Evolutionary conservation across 2,329 filamentous ascomycete species (phyloP).

Genomic region (Leptographium galeiforme): DNA sequence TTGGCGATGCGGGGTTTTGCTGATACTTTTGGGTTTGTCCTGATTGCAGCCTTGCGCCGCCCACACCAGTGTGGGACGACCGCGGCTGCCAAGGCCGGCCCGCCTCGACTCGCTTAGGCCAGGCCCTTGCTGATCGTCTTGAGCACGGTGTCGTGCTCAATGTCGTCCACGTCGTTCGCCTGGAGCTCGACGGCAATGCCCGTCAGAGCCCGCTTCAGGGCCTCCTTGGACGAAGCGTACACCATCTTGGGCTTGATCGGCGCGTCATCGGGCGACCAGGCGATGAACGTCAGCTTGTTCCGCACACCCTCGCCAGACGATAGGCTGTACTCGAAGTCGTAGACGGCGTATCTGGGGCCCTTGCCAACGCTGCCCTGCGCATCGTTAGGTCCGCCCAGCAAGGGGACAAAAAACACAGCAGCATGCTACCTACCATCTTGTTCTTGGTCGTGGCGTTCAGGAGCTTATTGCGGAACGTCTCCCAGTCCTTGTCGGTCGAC

Average conservation of each 20-base stretch:
- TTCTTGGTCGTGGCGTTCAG: constrained; percentile 59
- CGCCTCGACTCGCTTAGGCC: constrained; percentile 21
- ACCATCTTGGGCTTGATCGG: constrained; percentile 77
- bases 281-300: constrained; percentile 69
- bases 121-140: constrained; percentile 51
- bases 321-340: constrained; percentile 69
- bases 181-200: constrained; percentile 66
- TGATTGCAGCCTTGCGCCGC: no score
- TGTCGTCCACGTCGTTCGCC: constrained; percentile 73
- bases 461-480: constrained; percentile 63
- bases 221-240: constrained; percentile 80
- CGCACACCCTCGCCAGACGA: constrained; percentile 59
- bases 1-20: no score
- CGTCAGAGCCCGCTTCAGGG: constrained; percentile 65
- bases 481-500: constrained; percentile 53
- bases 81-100: no score
- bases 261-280: constrained; percentile 73
- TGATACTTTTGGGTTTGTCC: background rate
- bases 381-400: background rate
- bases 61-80: no score
- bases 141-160: constrained; percentile 63
- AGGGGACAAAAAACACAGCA: background rate
- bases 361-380: constrained; percentile 42
- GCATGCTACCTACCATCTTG: constrained; percentile 41
- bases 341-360: constrained; percentile 70